Base-by-base conservation (phyloP, 2,329 filamentous ascomycete species). In the Alternaria sp. region DNA sequence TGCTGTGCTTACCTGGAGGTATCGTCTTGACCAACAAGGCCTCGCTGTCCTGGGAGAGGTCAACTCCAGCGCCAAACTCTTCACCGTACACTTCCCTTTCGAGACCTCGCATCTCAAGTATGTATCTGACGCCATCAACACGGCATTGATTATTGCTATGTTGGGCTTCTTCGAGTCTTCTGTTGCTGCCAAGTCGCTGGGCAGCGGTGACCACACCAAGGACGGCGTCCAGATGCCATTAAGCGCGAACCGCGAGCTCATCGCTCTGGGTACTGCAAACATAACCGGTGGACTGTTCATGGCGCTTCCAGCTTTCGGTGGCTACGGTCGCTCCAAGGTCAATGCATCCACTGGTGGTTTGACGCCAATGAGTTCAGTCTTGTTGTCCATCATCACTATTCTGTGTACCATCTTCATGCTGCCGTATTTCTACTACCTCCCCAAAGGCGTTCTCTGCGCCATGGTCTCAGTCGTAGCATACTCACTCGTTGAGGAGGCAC, bases 161-260 rank as follows among this genome's bases (percentile, higher is more conserved):
- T 89, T 99, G 0, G 96, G 96, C n/a, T 99, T 99, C 81, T 99
- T 99, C 73, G 96, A 99, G 80, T 97, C 93, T 3, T 97, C 93
- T 0, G 93, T 99, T 12, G 96, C 96, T 1, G 96, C 96, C 36
- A 98, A 98, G 81, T 95, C 92, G 66, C 83, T 99, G 3, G 76
- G 77, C 12, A 84, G 83, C 51, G 84, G 84, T 7, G 87, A 83
- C 59, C 70, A 73, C 11, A 79, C 77, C 11, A 82, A 88, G 54
- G 88, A 90, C 66, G 88, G 88, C 10, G 90, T 97, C 30, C 91
- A 89, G 30, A 93, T 97, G 77, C 88, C 91, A 56, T 85, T 97
- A 45, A 97, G 93, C 76, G 88, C 96, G 1, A 99, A 99, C 77
- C 87, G 96, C 51, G 96, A 99, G 78, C 89, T 99, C 69, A 92